A percentile compares a stretch with the other conserved stretches of the same genome.
Conservation (phyloP, 768 basidiomycete species). For the Rhodosporidiobolus sp. region DNA sequence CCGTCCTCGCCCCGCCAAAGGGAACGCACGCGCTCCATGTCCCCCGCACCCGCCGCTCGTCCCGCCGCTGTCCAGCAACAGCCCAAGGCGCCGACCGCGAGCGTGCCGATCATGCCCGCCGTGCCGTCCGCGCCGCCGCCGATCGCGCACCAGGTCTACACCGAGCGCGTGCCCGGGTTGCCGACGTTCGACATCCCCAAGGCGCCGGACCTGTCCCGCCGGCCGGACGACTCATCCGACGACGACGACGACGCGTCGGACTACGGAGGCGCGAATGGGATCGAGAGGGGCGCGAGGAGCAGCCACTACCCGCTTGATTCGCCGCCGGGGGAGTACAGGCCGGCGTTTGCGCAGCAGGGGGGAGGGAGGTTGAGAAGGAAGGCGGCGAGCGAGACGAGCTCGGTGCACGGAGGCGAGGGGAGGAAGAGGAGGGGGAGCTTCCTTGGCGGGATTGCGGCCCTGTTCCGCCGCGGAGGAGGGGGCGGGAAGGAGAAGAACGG, state of each 20-base stretch:
- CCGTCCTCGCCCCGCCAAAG: neutral
- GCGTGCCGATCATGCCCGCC: conserved; percentile 25
- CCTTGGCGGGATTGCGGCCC: conserved; percentile 30
- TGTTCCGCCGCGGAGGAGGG: conserved; percentile 29
- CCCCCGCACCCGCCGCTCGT: conserved; percentile 4
- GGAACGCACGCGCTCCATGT: neutral
- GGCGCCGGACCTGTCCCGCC: conserved; percentile 29
- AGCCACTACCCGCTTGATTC: conserved; percentile 9
- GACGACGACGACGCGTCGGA: conserved; percentile 17
- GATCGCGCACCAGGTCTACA: conserved; percentile 14
- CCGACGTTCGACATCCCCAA: conserved; percentile 35
- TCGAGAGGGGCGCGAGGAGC: neutral
- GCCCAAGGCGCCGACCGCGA: neutral
- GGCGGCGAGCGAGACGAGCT: conserved; percentile 29
- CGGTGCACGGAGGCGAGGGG: conserved; percentile 8
- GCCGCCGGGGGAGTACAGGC: neutral
- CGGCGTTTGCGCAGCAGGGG: neutral
- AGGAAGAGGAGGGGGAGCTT: conserved; percentile 27
- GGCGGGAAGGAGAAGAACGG: conserved; percentile 13
- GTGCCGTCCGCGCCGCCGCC: conserved; percentile 31
- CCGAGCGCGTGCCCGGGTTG: conserved; percentile 18
- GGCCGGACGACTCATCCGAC: conserved; percentile 13
- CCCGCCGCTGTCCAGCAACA: neutral
- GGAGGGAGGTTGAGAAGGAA: conserved; percentile 3
- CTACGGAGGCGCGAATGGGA: neutral